phyloP scores from a whole-genome alignment of 2,329 filamentous ascomycete species.

The Chlorencoelia australis region DNA sequence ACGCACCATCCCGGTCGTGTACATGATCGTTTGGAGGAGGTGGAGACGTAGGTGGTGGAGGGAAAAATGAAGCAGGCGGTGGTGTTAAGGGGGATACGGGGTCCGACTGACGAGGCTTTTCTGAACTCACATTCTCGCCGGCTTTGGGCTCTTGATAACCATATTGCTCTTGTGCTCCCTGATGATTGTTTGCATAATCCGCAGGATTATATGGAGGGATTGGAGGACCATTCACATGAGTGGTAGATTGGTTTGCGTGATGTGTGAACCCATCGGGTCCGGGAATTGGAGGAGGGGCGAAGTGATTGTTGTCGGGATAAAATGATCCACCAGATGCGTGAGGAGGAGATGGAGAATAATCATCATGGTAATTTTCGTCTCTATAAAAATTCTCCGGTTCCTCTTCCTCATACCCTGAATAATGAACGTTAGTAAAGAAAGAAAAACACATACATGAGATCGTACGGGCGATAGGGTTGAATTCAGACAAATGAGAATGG shows the following conservation, averaged over 20 bases:
- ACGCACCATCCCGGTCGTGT: slow-evolving; percentile 14
- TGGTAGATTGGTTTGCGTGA: slow-evolving; percentile 18
- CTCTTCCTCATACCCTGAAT: slow-evolving; percentile 26
- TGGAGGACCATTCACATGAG: slow-evolving; percentile 16
- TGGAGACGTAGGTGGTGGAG: slow-evolving; percentile 21
- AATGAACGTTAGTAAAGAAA: slow-evolving; percentile 11
- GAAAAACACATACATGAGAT: slow-evolving; percentile 15
- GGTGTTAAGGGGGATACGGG: slow-evolving; percentile 8
- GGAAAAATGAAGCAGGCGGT: slow-evolving; percentile 15
- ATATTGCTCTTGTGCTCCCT: slow-evolving; percentile 14
- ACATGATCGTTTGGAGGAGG: slow-evolving; percentile 15
- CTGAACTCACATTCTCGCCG: slow-evolving; percentile 28
- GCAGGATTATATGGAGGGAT: slow-evolving; percentile 26
- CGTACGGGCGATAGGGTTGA: slow-evolving; percentile 1
- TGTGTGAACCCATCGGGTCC: slow-evolving; percentile 8
- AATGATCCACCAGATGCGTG: slow-evolving; percentile 27
- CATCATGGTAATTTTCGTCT: slow-evolving; percentile 19
- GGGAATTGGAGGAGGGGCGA: slow-evolving; percentile 17
- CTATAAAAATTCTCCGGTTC: slow-evolving; percentile 25
- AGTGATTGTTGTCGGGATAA: slow-evolving; percentile 20
- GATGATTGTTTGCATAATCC: slow-evolving; percentile 20
- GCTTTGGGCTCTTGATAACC: slow-evolving; percentile 17
- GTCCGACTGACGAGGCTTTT: slow-evolving; percentile 13
- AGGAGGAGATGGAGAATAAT: slow-evolving; percentile 26
- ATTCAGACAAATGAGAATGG: slow-evolving; percentile 1